Conservation (phyloP, 2,329 filamentous ascomycete species). For the Nemania bipapillata region DNA sequence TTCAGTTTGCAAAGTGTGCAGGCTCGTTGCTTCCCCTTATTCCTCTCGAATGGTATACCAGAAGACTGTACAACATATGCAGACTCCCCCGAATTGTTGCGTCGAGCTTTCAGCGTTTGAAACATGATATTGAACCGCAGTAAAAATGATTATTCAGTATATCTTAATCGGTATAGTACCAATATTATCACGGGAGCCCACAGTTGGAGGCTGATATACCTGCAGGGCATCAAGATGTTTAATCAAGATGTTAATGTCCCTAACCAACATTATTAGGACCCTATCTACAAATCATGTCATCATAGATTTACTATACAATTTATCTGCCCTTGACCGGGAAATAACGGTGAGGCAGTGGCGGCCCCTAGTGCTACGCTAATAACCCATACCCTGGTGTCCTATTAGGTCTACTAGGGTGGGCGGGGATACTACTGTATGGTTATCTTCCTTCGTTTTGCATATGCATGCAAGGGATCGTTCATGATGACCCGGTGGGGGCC, state of each 20-base stretch:
- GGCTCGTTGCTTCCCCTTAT: conserved; percentile 16
- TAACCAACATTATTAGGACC: conserved; percentile 7
- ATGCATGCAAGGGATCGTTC: background rate
- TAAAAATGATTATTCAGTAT: conserved; percentile 8
- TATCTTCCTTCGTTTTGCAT: background rate
- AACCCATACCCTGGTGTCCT: background rate
- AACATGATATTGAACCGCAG: conserved; percentile 13
- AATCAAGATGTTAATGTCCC: conserved; percentile 2
- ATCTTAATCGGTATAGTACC: background rate
- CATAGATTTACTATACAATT: background rate
- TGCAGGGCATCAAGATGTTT: conserved; percentile 1
- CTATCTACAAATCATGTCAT: background rate
- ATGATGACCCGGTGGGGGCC: background rate
- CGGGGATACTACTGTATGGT: background rate
- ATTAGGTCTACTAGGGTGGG: background rate
- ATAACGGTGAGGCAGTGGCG: conserved; percentile 14
- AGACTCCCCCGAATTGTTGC: conserved; percentile 21
- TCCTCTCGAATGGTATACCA: conserved; percentile 19
- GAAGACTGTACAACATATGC: conserved; percentile 19
- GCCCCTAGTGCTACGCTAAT: background rate
- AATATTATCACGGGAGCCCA: background rate
- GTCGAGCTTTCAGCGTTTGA: conserved; percentile 24
- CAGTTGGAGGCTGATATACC: conserved; percentile 4
- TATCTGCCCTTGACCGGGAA: conserved; percentile 5
- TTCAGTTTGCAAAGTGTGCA: conserved; percentile 17